phyloP scores from a whole-genome alignment of 1,139 yeast species.

The Yamadazyma jaroonii region DNA sequence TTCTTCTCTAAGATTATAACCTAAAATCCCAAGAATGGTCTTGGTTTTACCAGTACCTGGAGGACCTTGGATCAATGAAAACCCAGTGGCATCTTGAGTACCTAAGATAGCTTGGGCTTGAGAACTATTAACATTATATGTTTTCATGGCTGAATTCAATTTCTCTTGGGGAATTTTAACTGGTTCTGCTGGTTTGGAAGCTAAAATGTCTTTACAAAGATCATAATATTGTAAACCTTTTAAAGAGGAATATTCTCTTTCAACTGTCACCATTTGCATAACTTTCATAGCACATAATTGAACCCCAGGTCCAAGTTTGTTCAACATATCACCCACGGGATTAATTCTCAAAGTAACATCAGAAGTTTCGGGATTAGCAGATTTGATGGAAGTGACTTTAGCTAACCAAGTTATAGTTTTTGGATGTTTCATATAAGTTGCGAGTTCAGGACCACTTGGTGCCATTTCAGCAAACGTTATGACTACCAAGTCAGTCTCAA shows the following conservation, averaged over 20 bases:
- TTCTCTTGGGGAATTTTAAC: constrained; percentile 27
- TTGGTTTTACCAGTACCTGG: constrained; percentile 99
- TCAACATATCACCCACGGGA: constrained; percentile 48
- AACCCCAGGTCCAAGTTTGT: constrained; percentile 60
- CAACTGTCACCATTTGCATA: constrained; percentile 86
- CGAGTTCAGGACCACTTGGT: constrained; percentile 15
- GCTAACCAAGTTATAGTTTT: constrained; percentile 61
- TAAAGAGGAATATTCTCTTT: constrained; percentile 86
- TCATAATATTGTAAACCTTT: constrained; percentile 82
- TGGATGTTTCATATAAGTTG: constrained; percentile 25
- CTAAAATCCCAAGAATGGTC: constrained; percentile 89
- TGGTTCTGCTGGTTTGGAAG: constrained; percentile 59
- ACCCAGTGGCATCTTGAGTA: constrained; percentile 66
- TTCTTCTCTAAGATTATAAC: constrained; percentile 40
- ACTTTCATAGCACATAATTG: constrained; percentile 67
- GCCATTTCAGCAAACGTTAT: constrained; percentile 42
- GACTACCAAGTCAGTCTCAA: constrained; percentile 79
- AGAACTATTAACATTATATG: constrained; percentile 71
- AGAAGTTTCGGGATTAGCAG: constrained; percentile 58
- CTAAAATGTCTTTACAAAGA: constrained; percentile 58
- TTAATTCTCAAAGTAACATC: constrained; percentile 75
- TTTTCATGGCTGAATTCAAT: constrained; percentile 36
- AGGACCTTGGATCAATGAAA: constrained; percentile 93
- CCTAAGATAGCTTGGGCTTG: constrained; percentile 89
- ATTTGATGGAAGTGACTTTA: constrained; percentile 69